Evolutionary conservation across 176 grass and related monocot genomes (phyloP).

Genomic region (Musa schizocarpa): DNA sequence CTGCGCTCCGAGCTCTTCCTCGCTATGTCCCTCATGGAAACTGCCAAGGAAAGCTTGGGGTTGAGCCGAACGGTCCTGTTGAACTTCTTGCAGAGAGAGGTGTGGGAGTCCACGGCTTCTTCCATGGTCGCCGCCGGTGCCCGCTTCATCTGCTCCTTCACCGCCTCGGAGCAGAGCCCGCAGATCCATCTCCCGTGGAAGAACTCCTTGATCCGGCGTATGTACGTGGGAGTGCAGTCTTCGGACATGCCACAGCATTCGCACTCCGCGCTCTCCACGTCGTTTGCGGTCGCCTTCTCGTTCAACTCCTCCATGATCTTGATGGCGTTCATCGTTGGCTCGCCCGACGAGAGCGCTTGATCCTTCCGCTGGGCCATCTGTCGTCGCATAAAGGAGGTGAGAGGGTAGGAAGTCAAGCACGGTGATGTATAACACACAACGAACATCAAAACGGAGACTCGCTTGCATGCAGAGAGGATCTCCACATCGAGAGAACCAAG

Average conservation of each 20-base stretch:
- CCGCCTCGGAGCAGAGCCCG: constrained; percentile 22
- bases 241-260: constrained; percentile 27
- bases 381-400: no score
- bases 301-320: background rate
- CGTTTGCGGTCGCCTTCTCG: background rate
- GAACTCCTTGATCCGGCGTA: constrained; percentile 2
- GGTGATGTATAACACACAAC: no score
- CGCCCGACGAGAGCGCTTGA: background rate
- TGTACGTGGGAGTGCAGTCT: constrained; percentile 18
- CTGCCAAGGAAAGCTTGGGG: constrained; percentile 19
- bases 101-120: constrained; percentile 14
- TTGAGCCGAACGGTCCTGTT: constrained; percentile 16
- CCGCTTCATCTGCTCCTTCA: constrained; percentile 13
- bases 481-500: no score
- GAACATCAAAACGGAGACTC: no score
- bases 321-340: background rate
- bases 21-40: constrained; percentile 22
- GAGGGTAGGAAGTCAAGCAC: no score
- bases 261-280: constrained; percentile 11
- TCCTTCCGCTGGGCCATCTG: background rate
- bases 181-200: constrained; percentile 22
- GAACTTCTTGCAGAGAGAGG: constrained; percentile 18
- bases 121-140: background rate
- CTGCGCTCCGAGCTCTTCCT: constrained; percentile 20
- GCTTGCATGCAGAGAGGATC: no score